These are phyloP conservation scores for Globisporangium nunn DNA, from an alignment of 352 stramenopile species.

Conservation along the genomic window DNA sequence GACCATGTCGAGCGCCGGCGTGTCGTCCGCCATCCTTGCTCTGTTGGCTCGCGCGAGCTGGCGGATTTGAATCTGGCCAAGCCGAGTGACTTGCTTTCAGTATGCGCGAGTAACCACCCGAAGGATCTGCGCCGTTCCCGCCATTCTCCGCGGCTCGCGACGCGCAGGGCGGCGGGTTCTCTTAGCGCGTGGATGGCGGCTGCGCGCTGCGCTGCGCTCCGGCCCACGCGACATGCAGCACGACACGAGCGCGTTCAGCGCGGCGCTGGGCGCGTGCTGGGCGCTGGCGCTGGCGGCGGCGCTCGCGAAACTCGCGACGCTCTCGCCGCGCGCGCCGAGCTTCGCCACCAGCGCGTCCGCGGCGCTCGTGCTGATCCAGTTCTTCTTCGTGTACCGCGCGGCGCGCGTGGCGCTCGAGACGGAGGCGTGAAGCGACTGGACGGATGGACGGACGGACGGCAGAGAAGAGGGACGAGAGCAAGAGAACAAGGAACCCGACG, in stretches of 20 bases:
- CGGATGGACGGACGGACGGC: no score
- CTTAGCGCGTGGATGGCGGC: background rate
- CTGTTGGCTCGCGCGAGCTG: background rate
- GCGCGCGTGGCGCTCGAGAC: constrained; percentile 27
- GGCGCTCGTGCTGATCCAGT: constrained; percentile 41
- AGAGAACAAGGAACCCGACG: background rate
- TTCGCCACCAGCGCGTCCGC: constrained; percentile 24
- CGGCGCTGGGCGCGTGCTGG: constrained; percentile 27
- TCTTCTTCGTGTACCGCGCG: constrained; percentile 52
- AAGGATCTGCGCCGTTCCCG: background rate
- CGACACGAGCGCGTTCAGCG: constrained; percentile 26
- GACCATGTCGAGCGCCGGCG: constrained; percentile 52
- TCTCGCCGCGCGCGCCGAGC: constrained; percentile 3
- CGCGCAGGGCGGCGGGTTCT: no score
- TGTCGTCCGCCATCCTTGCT: constrained; percentile 44
- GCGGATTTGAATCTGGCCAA: background rate
- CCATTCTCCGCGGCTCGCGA: no score
- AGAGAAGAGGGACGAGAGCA: background rate
- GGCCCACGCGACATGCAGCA: constrained; percentile 9
- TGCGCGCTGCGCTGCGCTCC: background rate
- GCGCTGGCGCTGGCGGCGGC: constrained; percentile 22
- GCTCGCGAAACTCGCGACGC: constrained; percentile 12
- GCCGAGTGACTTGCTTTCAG: constrained; percentile 5
- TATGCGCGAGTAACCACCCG: background rate
- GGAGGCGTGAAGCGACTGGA: background rate